These are phyloP conservation scores for Globisporangium sylvaticum DNA, from an alignment of 352 stramenopile genomes.

Conservation along the genomic window DNA sequence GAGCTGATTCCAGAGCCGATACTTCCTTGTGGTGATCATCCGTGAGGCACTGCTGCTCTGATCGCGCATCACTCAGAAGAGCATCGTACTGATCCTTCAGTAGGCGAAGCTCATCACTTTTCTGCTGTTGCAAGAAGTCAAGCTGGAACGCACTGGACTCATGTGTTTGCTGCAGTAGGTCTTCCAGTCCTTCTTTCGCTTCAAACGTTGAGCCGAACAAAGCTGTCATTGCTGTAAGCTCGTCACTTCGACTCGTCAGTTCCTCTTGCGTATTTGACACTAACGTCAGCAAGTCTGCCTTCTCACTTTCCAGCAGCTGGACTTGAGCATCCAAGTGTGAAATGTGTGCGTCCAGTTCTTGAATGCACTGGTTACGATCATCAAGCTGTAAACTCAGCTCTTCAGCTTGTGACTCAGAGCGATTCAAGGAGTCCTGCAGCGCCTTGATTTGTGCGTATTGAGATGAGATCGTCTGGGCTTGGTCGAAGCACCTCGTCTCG, in stretches of 20 bases:
- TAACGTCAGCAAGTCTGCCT: neutral
- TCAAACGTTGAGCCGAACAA: conserved; percentile 11
- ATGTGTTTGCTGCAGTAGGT: conserved; percentile 9
- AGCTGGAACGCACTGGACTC: conserved; percentile 15
- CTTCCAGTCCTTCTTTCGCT: neutral
- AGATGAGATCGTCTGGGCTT: neutral
- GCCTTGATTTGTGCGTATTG: neutral
- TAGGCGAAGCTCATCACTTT: conserved; percentile 8
- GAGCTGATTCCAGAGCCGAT: conserved; percentile 12
- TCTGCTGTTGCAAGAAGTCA: neutral
- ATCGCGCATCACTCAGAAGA: neutral
- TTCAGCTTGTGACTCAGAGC: neutral
- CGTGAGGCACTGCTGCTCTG: neutral
- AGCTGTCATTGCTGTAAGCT: conserved; percentile 2
- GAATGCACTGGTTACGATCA: neutral
- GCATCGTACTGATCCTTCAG: neutral
- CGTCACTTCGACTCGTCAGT: neutral
- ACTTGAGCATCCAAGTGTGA: neutral
- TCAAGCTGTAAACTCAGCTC: neutral
- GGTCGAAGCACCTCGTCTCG: neutral
- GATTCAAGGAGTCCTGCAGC: neutral
- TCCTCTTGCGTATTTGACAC: neutral
- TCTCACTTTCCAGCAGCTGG: neutral
- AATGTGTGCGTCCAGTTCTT: neutral
- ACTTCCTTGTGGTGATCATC: conserved; percentile 5